A percentile compares a stretch with the other conserved stretches of the same genome.
phyloP scores from a whole-genome alignment of 345 rosid genomes.

The Syzygium grande region DNA sequence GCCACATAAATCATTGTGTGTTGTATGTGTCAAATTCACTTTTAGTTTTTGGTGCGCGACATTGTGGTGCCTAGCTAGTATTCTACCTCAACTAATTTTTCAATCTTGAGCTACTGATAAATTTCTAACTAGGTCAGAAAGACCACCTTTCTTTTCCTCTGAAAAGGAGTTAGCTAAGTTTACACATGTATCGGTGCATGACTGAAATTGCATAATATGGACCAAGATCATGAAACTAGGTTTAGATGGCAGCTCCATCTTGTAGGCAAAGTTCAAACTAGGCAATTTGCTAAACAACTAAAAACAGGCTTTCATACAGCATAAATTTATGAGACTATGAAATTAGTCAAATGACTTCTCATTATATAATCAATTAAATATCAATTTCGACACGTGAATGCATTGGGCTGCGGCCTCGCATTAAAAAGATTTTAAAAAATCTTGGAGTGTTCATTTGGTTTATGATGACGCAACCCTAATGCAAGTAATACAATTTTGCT shows the following conservation, averaged over 20 bases:
- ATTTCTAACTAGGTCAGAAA: background rate
- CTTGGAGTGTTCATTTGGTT: background rate
- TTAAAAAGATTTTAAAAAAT: background rate
- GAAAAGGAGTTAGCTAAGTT: background rate
- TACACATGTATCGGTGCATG: background rate
- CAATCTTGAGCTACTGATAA: background rate
- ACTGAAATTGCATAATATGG: background rate
- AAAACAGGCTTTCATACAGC: background rate
- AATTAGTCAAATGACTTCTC: background rate
- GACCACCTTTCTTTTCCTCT: background rate
- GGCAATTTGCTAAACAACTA: background rate
- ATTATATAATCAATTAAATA: background rate
- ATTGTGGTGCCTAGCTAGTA: background rate
- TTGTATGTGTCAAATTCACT: background rate
- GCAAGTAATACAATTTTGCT: background rate
- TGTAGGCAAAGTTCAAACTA: background rate
- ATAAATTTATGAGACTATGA: background rate
- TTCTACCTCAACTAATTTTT: background rate
- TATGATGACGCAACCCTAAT: background rate
- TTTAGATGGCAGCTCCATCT: background rate
- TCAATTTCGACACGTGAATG: background rate
- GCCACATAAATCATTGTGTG: background rate
- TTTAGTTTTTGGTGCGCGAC: accelerated
- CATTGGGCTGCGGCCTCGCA: background rate
- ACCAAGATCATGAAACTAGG: background rate